Percentiles rank a stretch among this genome's conserved stretches.
These are phyloP conservation scores for Fusarium duplospermum DNA, from an alignment of 2,329 filamentous ascomycete species.

Conservation along the genomic window DNA sequence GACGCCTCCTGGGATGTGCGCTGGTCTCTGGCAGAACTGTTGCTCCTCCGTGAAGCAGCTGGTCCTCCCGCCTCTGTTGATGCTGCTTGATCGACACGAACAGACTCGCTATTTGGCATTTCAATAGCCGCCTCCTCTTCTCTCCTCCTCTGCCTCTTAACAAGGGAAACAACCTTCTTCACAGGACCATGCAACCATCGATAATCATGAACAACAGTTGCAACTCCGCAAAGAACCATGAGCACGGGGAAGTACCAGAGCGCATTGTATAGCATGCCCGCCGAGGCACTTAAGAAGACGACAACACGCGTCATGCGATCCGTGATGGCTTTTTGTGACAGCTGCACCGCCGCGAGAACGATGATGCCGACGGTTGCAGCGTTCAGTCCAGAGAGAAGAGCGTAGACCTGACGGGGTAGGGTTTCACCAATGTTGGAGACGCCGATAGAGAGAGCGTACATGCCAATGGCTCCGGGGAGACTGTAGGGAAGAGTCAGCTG, in stretches of 20 bases:
- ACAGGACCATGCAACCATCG: conserved; percentile 58
- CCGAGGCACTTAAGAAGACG: conserved; percentile 71
- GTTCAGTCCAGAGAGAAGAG: conserved; percentile 77
- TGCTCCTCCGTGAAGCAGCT: conserved; percentile 1
- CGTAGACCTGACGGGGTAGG: conserved; percentile 73
- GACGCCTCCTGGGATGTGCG: background rate
- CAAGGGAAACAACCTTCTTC: background rate
- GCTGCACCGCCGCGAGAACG: conserved; percentile 74
- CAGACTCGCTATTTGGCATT: conserved; percentile 1
- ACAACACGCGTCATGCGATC: conserved; percentile 72
- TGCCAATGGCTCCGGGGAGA: conserved; percentile 76
- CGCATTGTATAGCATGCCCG: conserved; percentile 76
- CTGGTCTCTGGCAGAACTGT: background rate
- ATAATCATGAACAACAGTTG: conserved; percentile 67
- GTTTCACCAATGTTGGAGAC: conserved; percentile 68
- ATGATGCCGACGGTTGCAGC: conserved; percentile 79
- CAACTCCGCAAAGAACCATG: conserved; percentile 66
- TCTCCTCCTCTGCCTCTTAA: background rate
- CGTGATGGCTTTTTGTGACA: conserved; percentile 75
- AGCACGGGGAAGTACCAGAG: conserved; percentile 81
- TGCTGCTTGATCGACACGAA: background rate
- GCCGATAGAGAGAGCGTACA: conserved; percentile 75
- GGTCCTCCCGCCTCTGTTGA: background rate
- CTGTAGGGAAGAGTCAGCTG: conserved; percentile 41
- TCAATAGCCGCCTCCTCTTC: conserved; percentile 19